Evolutionary conservation across 352 stramenopile species (phyloP).

Genomic region (Pythium grandisporangium): DNA sequence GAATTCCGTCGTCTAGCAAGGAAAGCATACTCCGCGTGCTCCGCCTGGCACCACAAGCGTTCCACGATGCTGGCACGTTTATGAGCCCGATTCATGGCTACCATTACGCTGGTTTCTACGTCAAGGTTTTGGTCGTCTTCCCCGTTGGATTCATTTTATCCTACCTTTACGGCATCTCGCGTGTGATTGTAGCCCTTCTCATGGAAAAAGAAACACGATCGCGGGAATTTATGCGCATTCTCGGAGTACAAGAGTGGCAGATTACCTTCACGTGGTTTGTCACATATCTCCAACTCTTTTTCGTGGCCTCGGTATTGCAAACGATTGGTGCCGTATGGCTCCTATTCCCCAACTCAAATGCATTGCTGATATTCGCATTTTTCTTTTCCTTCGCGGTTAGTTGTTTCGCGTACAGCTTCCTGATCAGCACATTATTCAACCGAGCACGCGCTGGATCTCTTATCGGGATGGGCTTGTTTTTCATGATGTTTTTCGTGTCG

Average conservation of each 20-base stretch:
- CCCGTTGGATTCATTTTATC: conserved; percentile 88
- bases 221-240: conserved; percentile 89
- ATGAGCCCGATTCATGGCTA: conserved; percentile 42
- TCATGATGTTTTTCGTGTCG: conserved; percentile 73
- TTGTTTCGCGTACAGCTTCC: conserved; percentile 63
- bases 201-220: conserved; percentile 89
- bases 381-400: conserved; percentile 77
- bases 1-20: conserved; percentile 23
- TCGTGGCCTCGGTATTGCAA: conserved; percentile 36
- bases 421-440: conserved; percentile 63
- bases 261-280: conserved; percentile 61
- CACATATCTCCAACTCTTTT: conserved; percentile 61
- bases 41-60: conserved; percentile 50
- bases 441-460: conserved; percentile 43
- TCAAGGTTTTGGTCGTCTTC: conserved; percentile 66
- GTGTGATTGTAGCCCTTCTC: conserved; percentile 85
- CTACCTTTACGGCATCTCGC: conserved; percentile 89
- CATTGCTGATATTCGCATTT: conserved; percentile 37
- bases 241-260: conserved; percentile 67
- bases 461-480: conserved; percentile 68
- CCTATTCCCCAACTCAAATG: conserved; percentile 42
- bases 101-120: conserved; percentile 66
- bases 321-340: conserved; percentile 17
- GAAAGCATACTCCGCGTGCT: conserved; percentile 29
- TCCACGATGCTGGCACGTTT: conserved; percentile 34